Evolutionary conservation across 2,329 filamentous ascomycete genomes (phyloP), one percentile per base, ranked within the genome.

Genomic region (Xylaria digitata): DNA sequence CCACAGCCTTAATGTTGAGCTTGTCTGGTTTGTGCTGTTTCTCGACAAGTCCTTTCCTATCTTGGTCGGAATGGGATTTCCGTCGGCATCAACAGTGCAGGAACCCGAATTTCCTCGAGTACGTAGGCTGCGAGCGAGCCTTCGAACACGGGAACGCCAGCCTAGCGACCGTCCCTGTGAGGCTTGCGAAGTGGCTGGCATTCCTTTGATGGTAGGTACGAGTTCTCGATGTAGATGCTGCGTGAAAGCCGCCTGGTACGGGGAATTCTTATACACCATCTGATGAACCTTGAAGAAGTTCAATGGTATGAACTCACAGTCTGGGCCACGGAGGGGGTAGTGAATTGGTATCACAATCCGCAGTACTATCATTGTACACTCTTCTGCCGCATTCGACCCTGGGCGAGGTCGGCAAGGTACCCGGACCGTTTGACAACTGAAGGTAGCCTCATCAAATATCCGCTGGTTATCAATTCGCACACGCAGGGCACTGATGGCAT

Each of bases 251-350:
- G 86, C 82, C 50, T 88, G 84, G 69, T 88, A 85, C 0, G 82
- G 79, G 37, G 84, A 82, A 66, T 82, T 83, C 32, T 83, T 81
- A 71, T 89, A 85, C 0, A 87, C 83, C 68, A 90, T 85, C 76
- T 92, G 90, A 65, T 89, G 88, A 7, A 86, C 81, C 70, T 87
- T 88, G 80, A 92, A 92, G 70, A 92, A 88, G 50, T 80, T 85
- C 34, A 92, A 79, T 0, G 90, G 89, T 1, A 86, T 82, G 70
- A 90, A 90, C 62, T 84, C 82, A 73, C 87, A 85, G 32, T 83
- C 82, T 1, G 84, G 79, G 23, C 84, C 83, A 2, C 80, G 79
- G 8, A 86, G 76, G 40, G 82, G 83, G 17, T 83, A 82, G 70
- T 91, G 87, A 32, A 92, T 87, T 1, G 87, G 87, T 19, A 89